Conservation (phyloP, 345 rosid genomes). For the Populus tremula region DNA sequence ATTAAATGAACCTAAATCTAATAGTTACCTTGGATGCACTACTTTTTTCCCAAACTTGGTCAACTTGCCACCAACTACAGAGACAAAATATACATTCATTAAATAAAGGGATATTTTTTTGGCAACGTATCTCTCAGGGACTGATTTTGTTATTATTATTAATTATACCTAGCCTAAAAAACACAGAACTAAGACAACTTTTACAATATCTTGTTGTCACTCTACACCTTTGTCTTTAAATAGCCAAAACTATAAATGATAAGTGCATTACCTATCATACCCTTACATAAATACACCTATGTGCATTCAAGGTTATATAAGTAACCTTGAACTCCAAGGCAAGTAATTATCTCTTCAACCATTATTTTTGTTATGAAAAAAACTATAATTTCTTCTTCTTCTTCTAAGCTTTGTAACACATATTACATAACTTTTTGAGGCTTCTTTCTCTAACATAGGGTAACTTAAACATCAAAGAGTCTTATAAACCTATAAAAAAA, state of each 20-base stretch:
- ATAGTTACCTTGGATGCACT: too few relatives aligned
- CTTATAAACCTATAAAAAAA: not conserved
- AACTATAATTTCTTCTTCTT: not conserved
- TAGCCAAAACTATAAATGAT: not conserved
- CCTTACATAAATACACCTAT: not conserved
- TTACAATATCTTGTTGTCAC: too few relatives aligned
- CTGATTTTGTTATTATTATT: too few relatives aligned
- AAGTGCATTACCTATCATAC: not conserved
- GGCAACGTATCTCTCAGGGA: rapidly evolving
- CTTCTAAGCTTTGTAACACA: not conserved
- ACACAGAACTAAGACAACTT: too few relatives aligned
- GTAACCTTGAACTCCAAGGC: not conserved
- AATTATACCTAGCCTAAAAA: too few relatives aligned
- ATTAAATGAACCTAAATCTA: too few relatives aligned
- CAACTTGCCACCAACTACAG: too few relatives aligned
- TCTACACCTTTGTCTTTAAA: too few relatives aligned
- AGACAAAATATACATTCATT: too few relatives aligned
- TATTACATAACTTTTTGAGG: not conserved
- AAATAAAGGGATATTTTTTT: too few relatives aligned
- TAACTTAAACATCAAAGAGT: not conserved
- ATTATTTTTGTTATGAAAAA: not conserved
- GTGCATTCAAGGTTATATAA: not conserved
- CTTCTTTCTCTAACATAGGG: not conserved
- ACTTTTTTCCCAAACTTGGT: too few relatives aligned
- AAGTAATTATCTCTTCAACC: not conserved